phyloP scores from a whole-genome alignment of 306 rosid species.

The Pterocarpus santalinus region DNA sequence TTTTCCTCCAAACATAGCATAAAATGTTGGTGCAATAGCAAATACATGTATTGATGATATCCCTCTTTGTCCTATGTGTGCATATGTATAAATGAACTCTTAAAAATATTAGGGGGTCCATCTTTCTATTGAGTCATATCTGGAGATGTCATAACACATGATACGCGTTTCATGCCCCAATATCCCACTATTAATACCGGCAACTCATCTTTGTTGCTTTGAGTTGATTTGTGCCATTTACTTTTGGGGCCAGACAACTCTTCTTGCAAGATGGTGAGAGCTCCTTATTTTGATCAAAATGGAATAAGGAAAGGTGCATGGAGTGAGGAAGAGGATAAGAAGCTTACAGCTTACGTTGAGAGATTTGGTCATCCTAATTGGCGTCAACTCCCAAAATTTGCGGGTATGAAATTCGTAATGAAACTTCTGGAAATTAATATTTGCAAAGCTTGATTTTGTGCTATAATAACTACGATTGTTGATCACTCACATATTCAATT shows the following conservation, averaged over 20 bases:
- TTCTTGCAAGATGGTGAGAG: constrained; percentile 51
- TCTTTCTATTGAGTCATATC: background rate
- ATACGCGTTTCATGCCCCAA: constrained; percentile 44
- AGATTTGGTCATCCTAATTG: constrained; percentile 52
- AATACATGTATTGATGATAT: too few species aligned
- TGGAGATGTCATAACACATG: constrained; percentile 34
- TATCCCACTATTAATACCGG: constrained; percentile 22
- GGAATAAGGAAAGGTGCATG: constrained; percentile 57
- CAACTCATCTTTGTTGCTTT: constrained; percentile 12
- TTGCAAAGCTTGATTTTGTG: too few species aligned
- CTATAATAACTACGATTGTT: background rate
- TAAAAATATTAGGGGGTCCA: constrained; percentile 35
- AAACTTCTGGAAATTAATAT: background rate
- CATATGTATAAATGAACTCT: background rate
- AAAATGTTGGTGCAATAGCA: too few species aligned
- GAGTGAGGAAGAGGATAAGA: constrained; percentile 53
- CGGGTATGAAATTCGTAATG: constrained; percentile 37
- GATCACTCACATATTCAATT: background rate
- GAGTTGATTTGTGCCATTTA: constrained; percentile 1
- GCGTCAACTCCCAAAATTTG: constrained; percentile 57
- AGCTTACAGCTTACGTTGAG: constrained; percentile 36
- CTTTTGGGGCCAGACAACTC: constrained; percentile 3
- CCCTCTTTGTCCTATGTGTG: background rate
- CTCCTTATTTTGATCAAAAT: constrained; percentile 51
- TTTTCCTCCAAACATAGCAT: too few species aligned